These are phyloP conservation scores for Carnegiea gigantea DNA, from an alignment of 179 eudicot genomes.

Conservation along the genomic window DNA sequence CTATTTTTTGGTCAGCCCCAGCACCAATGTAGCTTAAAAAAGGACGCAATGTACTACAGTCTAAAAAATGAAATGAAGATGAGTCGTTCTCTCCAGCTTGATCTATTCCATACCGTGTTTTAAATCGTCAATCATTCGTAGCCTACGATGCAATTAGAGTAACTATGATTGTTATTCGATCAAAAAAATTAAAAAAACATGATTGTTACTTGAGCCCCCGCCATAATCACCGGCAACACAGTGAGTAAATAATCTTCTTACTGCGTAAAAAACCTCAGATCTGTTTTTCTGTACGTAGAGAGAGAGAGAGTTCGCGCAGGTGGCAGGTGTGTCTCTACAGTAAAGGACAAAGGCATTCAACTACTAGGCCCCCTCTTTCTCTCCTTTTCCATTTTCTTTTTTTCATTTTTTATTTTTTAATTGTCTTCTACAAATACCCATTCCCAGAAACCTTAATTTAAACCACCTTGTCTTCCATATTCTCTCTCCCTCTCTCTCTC, in stretches of 20 bases:
- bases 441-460: background rate
- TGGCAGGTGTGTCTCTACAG: constrained; percentile 11
- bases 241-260: background rate
- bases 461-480: constrained; percentile 2
- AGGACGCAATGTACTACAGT: too few species aligned
- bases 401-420: background rate
- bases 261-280: background rate
- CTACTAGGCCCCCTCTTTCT: background rate
- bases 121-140: background rate
- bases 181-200: too few species aligned
- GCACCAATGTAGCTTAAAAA: too few species aligned
- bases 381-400: background rate
- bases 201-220: background rate
- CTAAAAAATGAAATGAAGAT: too few species aligned
- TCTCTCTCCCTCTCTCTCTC: background rate
- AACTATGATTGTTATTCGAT: background rate
- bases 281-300: background rate
- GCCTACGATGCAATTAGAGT: background rate
- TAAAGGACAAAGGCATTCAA: constrained; percentile 7
- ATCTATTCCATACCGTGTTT: too few species aligned
- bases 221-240: background rate
- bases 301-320: background rate
- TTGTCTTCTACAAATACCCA: constrained; percentile 10
- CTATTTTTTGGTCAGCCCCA: too few species aligned
- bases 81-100: too few species aligned